Evolutionary conservation across 768 basidiomycete genomes (phyloP).

Genomic region (Udeniomyces megalosporus): DNA sequence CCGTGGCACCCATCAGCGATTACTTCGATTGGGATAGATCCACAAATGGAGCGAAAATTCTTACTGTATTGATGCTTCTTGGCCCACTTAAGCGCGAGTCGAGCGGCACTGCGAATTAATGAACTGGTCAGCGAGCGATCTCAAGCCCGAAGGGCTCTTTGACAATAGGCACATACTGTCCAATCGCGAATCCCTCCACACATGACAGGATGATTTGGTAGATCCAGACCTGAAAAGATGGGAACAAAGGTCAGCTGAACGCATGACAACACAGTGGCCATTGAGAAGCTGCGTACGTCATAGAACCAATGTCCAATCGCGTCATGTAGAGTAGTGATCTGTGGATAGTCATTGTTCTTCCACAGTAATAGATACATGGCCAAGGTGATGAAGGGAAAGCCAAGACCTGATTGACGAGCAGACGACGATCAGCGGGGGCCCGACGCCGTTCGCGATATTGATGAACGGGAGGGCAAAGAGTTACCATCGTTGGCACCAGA

Average conservation of each 20-base stretch:
- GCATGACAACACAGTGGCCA: no score
- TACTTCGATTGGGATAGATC: neutral
- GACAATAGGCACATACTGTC: no score
- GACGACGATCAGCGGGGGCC: neutral
- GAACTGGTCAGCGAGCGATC: no score
- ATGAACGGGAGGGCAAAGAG: slow-evolving; percentile 19
- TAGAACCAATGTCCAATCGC: slow-evolving; percentile 30
- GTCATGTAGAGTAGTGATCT: slow-evolving; percentile 22
- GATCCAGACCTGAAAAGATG: slow-evolving; percentile 20
- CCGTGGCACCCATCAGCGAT: no score
- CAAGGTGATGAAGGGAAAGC: slow-evolving; percentile 33
- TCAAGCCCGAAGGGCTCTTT: no score
- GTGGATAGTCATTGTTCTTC: slow-evolving; percentile 20
- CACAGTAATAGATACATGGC: slow-evolving; percentile 29
- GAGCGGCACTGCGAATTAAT: no score
- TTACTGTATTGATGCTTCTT: slow-evolving; percentile 13
- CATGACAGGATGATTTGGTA: slow-evolving; percentile 30
- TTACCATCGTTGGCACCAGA: slow-evolving; percentile 32
- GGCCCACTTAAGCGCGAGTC: slow-evolving; percentile 26
- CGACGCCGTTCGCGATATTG: slow-evolving; percentile 7
- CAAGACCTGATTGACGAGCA: neutral
- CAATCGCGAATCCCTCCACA: slow-evolving; percentile 30
- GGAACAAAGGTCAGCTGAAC: no score
- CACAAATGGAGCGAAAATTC: neutral
- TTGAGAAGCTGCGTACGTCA: slow-evolving; percentile 21